Evolutionary conservation across 495 filamentous ascomycete genomes (phyloP), one percentile per base, ranked within the genome.

Genomic region (Penicillium ochrochloron): DNA sequence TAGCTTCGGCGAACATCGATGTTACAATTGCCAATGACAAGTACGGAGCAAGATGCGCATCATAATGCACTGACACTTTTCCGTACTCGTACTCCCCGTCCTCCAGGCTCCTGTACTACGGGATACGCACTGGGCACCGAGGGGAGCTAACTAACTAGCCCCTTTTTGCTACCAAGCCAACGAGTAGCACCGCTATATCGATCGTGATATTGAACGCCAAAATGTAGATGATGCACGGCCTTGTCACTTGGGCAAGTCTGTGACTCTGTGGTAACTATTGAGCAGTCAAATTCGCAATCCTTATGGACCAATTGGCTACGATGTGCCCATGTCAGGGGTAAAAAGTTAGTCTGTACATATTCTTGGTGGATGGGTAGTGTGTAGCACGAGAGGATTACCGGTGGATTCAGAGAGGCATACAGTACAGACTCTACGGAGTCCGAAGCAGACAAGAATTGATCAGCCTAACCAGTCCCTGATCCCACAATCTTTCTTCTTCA

Each of bases 191-290:
- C 14, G 57, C 29, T 29, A 33, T 50, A 48, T 48, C 15, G 25
- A 50, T 50, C 31, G 29, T 7, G 31, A 59, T 50, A 50, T 12
- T 35, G 57, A 59, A 59, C 57, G 57, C 57, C 27, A 59, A 42
- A 25, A 31, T 35, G 31, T 23, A 37, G 0, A 17, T 37, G 19
- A 25, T 23, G 33, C 53, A 33, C 42, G 31, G 23, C 41, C 41
- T 34, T 59, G 15, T 50, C 27, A 5, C 23, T 27, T 59, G 57
- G 41, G 29, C 27, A n/a, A 59, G 19, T 25, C 19, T 23, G 21
- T 48, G 44, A 19, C 11, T 12, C 31, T 27, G 25, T 27, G 25
- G 0, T 33, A 33, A 33, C 31, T 23, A 48, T 48, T 17, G 37
- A 41, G 15, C 37, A 41, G 37, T 15, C 15, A 5, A 17, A 14